Percentiles rank a stretch among this genome's conserved stretches.
phyloP scores from a whole-genome alignment of 2,329 filamentous ascomycete genomes.

The Phaeoacremonium minimum region DNA sequence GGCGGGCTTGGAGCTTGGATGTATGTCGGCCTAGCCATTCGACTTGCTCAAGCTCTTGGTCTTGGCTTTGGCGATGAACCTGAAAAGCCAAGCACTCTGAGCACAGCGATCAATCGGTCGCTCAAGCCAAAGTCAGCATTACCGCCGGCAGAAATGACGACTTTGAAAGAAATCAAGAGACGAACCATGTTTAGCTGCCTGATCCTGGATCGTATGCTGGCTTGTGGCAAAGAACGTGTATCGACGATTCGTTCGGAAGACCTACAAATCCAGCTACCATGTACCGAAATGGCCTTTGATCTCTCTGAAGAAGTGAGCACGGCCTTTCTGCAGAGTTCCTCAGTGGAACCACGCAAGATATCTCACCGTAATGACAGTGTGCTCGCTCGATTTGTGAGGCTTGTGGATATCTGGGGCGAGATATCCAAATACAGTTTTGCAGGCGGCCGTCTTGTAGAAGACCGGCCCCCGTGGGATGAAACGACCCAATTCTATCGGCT shows the following conservation, averaged over 20 bases:
- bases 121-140: constrained; percentile 15
- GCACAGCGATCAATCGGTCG: constrained; percentile 1
- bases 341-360: constrained; percentile 13
- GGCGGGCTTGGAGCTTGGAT: constrained; percentile 61
- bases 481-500: constrained; percentile 51
- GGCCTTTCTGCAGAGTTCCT: constrained; percentile 34
- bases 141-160: constrained; percentile 32
- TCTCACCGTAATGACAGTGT: constrained; percentile 37
- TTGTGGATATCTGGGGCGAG: constrained; percentile 58
- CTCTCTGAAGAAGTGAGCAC: constrained; percentile 54
- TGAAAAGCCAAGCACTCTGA: constrained; percentile 10
- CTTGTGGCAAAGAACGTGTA: constrained; percentile 58
- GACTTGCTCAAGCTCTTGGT: constrained; percentile 58
- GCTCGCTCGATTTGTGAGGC: constrained; percentile 47
- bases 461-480: constrained; percentile 54
- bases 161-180: constrained; percentile 59
- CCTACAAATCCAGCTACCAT: constrained; percentile 62
- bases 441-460: constrained; percentile 46
- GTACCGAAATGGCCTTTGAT: constrained; percentile 61
- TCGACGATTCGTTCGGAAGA: constrained; percentile 56
- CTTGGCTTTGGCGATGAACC: constrained; percentile 52
- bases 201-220: constrained; percentile 66
- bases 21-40: constrained; percentile 59
- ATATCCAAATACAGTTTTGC: constrained; percentile 51
- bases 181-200: constrained; percentile 74